Conservation (phyloP, 495 filamentous ascomycete genomes). For the Aspergillus biplanus region DNA sequence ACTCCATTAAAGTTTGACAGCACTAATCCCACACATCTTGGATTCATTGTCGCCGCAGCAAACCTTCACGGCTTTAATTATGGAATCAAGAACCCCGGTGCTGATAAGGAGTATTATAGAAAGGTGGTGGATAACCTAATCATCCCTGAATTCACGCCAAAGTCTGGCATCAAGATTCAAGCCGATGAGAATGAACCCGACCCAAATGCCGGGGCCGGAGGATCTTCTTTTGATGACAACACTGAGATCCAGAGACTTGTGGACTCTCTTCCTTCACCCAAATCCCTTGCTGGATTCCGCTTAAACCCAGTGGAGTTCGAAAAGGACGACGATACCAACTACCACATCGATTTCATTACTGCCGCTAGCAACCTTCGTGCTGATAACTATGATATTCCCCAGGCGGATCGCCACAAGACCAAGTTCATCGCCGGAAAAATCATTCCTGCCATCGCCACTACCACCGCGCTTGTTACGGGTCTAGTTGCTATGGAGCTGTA, state of each 20-base stretch:
- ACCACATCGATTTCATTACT: slow-evolving; percentile 99
- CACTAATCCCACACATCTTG: slow-evolving; percentile 79
- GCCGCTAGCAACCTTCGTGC: slow-evolving; percentile 95
- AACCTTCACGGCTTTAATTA: slow-evolving; percentile 99
- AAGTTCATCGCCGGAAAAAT: slow-evolving; percentile 99
- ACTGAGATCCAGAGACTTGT: slow-evolving; percentile 72
- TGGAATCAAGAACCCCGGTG: slow-evolving; percentile 76
- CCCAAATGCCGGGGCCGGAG: slow-evolving; percentile 70
- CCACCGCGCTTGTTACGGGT: slow-evolving; percentile 93
- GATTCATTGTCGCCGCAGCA: slow-evolving; percentile 84
- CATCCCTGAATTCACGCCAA: slow-evolving; percentile 92
- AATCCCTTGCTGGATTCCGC: slow-evolving; percentile 81
- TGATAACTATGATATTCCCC: slow-evolving; percentile 94
- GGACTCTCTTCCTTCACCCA: slow-evolving; percentile 70
- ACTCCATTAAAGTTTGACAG: slow-evolving; percentile 87
- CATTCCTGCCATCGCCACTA: slow-evolving; percentile 97
- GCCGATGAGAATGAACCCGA: slow-evolving; percentile 94
- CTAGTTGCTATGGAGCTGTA: slow-evolving; percentile 91
- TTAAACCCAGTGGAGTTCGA: slow-evolving; percentile 95
- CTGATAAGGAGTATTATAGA: slow-evolving; percentile 68
- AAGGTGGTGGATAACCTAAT: slow-evolving; percentile 91
- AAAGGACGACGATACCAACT: slow-evolving; percentile 98
- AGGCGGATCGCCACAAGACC: slow-evolving; percentile 92
- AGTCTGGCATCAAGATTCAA: slow-evolving; percentile 93
- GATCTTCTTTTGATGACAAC: slow-evolving; percentile 65